Base-by-base conservation (phyloP, 495 filamentous ascomycete genomes). In the Emericellopsis terricola region DNA sequence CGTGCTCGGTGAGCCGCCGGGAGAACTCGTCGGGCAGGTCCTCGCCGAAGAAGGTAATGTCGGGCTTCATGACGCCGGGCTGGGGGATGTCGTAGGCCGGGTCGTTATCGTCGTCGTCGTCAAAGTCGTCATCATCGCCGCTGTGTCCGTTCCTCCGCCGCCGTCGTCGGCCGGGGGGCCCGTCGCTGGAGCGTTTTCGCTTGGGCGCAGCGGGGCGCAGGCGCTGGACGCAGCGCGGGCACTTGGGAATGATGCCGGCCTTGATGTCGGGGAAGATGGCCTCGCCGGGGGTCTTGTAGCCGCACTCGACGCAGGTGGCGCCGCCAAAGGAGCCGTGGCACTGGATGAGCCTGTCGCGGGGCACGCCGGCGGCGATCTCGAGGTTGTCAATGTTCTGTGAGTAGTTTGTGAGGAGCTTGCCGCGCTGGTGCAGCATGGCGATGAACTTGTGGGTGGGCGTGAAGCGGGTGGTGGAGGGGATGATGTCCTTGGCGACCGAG, bases 341-440 rank as follows among this genome's bases (percentile, higher is more conserved):
- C 51, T 97, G 89, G 15, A 97, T 76, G 8, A 97, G 71, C 38
- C 92, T 93, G 23, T 86, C 78, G 0, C 73, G 64, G 4, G 53
- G 47, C 31, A 97, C 86, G 10, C 89, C 89, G 1, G 87, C 89
- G 37, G 79, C 74, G 20, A 70, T 71, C 49, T 97, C 89, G 31
- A 97, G 77, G 45, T 96, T 94, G 59, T 97, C 89, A 44, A 97
- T 97, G 50, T 97, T 97, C 52, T 97, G 89, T 2, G 87, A 91
- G 57, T 94, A 97, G 55, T 94, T 93, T 17, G 86, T 96, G 32
- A 94, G 65, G 14, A 97, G 71, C 47, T 92, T 93, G 15, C 72
- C 74, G 50, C 86, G 82, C 39, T 85, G 65, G 49, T 96, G 85
- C 2, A 97, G 68, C n/a, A 94, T 65, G n/a, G 73, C 73, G 42